Evolutionary conservation across 2,329 filamentous ascomycete genomes (phyloP).

Genomic region (Phaeosphaeriaceae sp.): DNA sequence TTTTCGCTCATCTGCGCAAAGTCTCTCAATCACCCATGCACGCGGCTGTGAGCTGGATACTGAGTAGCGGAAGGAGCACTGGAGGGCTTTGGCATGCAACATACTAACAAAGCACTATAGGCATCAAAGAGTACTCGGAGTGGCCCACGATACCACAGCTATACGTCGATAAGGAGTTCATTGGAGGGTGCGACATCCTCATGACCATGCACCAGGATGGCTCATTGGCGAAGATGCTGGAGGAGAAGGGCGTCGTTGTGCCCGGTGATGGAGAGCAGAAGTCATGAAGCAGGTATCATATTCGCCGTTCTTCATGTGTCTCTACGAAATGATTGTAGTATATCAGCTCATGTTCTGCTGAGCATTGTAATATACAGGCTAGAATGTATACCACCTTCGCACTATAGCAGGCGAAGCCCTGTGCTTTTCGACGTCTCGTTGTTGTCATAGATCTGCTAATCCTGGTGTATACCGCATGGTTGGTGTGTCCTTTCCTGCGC

Average conservation of each 20-base stretch:
- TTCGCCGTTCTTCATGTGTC: background rate
- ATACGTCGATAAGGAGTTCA: slow-evolving; percentile 93
- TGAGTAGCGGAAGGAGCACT: background rate
- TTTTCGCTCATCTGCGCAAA: too few relatives aligned
- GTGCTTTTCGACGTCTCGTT: background rate
- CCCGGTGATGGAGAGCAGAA: slow-evolving; percentile 49
- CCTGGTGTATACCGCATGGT: too few relatives aligned
- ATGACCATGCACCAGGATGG: slow-evolving; percentile 98
- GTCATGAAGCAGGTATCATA: slow-evolving; percentile 13
- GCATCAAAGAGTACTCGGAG: slow-evolving; percentile 98
- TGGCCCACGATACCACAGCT: slow-evolving; percentile 99
- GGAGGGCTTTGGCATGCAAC: background rate
- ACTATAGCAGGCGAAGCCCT: background rate
- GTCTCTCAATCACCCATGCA: background rate
- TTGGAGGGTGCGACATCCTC: slow-evolving; percentile 97
- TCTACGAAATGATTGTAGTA: slow-evolving; percentile 5
- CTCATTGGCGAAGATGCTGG: slow-evolving; percentile 87
- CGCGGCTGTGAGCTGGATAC: background rate
- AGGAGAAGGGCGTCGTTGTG: slow-evolving; percentile 88
- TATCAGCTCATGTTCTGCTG: background rate
- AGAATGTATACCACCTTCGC: background rate
- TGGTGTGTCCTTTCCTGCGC: slow-evolving; percentile 1
- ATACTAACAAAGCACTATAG: slow-evolving; percentile 55
- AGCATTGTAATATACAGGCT: background rate
- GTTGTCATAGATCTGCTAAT: background rate